Base-by-base conservation (phyloP, 2,329 filamentous ascomycete species). In the Aspergillus novoparasiticus region DNA sequence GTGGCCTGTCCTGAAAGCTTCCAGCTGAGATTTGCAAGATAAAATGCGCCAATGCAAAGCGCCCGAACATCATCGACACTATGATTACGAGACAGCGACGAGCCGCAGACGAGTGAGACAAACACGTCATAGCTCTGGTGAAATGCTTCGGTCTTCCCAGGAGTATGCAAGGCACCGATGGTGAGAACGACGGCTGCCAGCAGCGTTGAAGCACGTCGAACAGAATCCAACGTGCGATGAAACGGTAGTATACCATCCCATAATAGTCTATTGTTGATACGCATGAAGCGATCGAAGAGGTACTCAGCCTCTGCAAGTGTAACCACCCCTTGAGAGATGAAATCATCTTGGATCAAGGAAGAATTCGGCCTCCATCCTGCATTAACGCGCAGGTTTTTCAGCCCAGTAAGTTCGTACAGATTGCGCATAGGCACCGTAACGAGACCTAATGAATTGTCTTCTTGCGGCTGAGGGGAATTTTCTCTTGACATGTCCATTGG, bases 21-120 rank as follows among this genome's bases (percentile, higher is more conserved):
- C 83, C 85, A 86, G 0, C 82, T 84, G n/a, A 85, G 77, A 59
- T 86, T 84, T 14, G 82, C 82, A 0, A 86, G 78, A 84, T 85
- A 87, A 66, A 86, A 87, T 0, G 84, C 81, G 0, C 82, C 84
- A 6, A 86, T 81, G 43, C 83, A 85, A 32, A 87, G 77, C 1
- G 83, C 85, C 1, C 84, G 78, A 23, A 87, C 77, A 46, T 82
- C 81, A 57, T 86, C 84, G 8, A 83, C 72, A 46, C 78, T 81
- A 58, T 85, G 80, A 50, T 83, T 81, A 12, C 82, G 79, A 43
- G 83, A 80, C 63, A 86, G 83, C 76, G 85, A 84, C 2, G 81
- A 83, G 2, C 78, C 77, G 1, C 82, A 80, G 54, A 86, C 80
- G 6, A 86, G 75, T 0, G 79, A 73, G 0, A 83, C 78, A 57